Percentiles rank a stretch among this genome's conserved stretches.
Conservation (phyloP, 805 yeast genomes). For the Zygoascus flipseniorum region DNA sequence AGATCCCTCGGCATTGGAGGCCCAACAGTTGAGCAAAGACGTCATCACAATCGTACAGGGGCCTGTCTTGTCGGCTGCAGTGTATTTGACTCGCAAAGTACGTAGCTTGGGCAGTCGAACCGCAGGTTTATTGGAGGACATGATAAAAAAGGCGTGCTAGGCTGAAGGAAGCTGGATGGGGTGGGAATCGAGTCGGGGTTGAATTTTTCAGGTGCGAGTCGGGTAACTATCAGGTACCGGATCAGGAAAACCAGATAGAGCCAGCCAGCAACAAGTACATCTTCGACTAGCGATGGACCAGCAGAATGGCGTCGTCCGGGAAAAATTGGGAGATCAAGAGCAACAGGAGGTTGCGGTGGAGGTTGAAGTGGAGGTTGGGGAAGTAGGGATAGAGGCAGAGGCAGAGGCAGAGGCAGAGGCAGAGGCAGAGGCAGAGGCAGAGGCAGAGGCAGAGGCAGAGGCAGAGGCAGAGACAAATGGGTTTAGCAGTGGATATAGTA, state of each 20-base stretch:
- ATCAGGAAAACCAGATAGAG: too few species aligned
- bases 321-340: neutral
- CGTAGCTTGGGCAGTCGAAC: slow-evolving; percentile 2
- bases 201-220: too few species aligned
- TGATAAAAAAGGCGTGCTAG: too few species aligned
- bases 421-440: slow-evolving; percentile 9
- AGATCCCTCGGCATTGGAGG: slow-evolving; percentile 83
- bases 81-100: slow-evolving; percentile 1
- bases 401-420: slow-evolving; percentile 11
- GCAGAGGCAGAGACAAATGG: slow-evolving; percentile 8
- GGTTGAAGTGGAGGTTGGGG: slow-evolving; percentile 8
- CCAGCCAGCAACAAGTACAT: too few species aligned
- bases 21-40: slow-evolving; percentile 88
- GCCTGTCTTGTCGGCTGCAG: slow-evolving; percentile 3
- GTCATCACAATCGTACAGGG: slow-evolving; percentile 79
- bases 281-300: too few species aligned
- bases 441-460: slow-evolving; percentile 9
- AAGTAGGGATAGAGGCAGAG: slow-evolving; percentile 30
- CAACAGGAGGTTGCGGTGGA: neutral
- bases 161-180: too few species aligned
- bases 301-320: too few species aligned
- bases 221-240: too few species aligned
- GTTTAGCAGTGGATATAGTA: slow-evolving; percentile 2
- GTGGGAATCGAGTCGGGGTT: too few species aligned
- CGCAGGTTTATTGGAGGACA: slow-evolving; percentile 1